Percentiles rank a stretch among this genome's conserved stretches.
Evolutionary conservation across 2,329 filamentous ascomycete species (phyloP).

Genomic region (Cercospora canescens): DNA sequence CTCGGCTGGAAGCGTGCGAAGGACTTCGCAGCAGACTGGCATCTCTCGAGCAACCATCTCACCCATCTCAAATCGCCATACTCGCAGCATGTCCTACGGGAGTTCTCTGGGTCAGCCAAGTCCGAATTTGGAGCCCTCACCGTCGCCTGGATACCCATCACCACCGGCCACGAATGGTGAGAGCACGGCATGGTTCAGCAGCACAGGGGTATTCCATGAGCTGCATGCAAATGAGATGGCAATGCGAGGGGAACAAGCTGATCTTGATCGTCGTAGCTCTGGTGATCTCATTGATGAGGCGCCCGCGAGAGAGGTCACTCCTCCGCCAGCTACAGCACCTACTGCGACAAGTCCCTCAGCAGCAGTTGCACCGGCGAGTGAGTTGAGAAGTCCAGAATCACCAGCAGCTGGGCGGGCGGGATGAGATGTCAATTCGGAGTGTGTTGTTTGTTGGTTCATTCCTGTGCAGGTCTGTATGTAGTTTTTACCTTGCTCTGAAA

Average conservation of each 20-base stretch:
- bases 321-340: background rate
- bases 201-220: background rate
- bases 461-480: background rate
- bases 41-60: slow-evolving; percentile 20
- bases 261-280: background rate
- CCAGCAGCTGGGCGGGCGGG: background rate
- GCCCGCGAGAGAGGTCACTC: background rate
- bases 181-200: background rate
- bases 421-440: background rate
- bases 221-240: slow-evolving; percentile 1
- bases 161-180: background rate
- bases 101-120: slow-evolving; percentile 12
- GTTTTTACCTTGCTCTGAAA: no score
- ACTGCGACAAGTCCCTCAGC: background rate
- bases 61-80: slow-evolving; percentile 17
- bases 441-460: background rate
- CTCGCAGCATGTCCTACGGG: slow-evolving; percentile 12
- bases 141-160: slow-evolving; percentile 3
- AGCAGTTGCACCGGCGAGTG: background rate
- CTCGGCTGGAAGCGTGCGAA: slow-evolving; percentile 12
- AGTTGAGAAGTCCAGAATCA: background rate
- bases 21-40: slow-evolving; percentile 16
- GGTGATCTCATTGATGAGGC: background rate
- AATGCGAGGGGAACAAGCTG: background rate
- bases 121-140: slow-evolving; percentile 2